Base-by-base conservation (phyloP, 306 rosid genomes). In the Rubus parviflorus region DNA sequence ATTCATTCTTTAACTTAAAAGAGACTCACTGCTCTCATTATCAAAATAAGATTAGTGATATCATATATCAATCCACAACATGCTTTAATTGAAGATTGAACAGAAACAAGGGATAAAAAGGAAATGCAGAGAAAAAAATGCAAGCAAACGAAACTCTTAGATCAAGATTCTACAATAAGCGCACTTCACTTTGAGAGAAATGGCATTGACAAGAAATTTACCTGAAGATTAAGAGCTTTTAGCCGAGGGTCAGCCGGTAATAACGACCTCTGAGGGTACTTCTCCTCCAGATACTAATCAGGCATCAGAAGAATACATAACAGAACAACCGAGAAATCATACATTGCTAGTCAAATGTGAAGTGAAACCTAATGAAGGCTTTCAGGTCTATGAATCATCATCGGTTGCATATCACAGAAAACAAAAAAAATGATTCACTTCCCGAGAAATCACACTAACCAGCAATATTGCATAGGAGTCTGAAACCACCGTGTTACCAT, bases 171-270 rank as follows among this genome's bases (percentile, higher is more conserved):
- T 30, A 30, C 2, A 30, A 30, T 30, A 30, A 30, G 35, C 35
- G 35, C 35, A 0, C 35, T 30, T 54, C 76, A 41, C 22, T 40
- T 67, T 11, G 35, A 43, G 37, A 48, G 53, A 48, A 37, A 17
- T 37, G 70, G 13, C 23, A 40, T 38, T 17, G 25, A 16, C 2
- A 65, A 65, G 25, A 3, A 35, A 38, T 40, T 76, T 73, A 87
- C 90, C 86, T 85, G 88, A 51, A 87, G 85, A 80, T 82, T 82
- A 53, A 80, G 85, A 87, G 87, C 84, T 80, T 80, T 80, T 41
- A 80, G 74, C 77, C 38, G 76, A 71, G 81, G 86, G 70, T 82
- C 87, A 71, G 83, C 62, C 8, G 87, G 90, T 79, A 87, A 74
- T 46, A 87, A 68, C 25, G 78, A 74, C 69, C 77, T 84, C 72